Evolutionary conservation across 129 eudicot genomes (phyloP).

Genomic region (Tagetes patula): DNA sequence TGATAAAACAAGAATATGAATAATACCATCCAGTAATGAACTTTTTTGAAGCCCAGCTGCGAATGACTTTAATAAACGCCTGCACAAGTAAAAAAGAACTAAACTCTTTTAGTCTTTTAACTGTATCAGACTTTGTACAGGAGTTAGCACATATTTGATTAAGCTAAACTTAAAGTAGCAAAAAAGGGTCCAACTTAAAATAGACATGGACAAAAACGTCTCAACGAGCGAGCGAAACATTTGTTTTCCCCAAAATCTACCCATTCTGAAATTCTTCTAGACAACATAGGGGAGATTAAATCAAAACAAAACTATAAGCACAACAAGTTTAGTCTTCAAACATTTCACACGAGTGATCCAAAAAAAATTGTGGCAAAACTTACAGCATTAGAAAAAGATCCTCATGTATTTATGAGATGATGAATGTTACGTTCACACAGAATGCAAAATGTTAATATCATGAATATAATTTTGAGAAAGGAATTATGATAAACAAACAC

Average conservation of each 20-base stretch:
- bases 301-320: not conserved
- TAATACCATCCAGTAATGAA: slow-evolving; percentile 78
- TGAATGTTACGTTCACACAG: slow-evolving; percentile 15
- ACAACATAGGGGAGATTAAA: not conserved
- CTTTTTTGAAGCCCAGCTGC: slow-evolving; percentile 82
- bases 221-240: too few species aligned
- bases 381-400: not conserved
- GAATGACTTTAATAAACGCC: slow-evolving; percentile 62
- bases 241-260: too few species aligned
- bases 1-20: slow-evolving; percentile 33
- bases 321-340: slow-evolving; percentile 4
- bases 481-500: not conserved
- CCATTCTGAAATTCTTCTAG: too few species aligned
- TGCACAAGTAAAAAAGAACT: slow-evolving; percentile 33
- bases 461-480: not conserved
- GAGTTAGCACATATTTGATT: too few species aligned
- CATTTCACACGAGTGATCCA: not conserved
- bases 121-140: too few species aligned
- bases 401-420: slow-evolving; percentile 2
- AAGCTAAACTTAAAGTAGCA: too few species aligned
- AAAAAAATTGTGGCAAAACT: not conserved
- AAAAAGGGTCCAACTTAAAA: too few species aligned
- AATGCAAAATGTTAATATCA: slow-evolving; percentile 6
- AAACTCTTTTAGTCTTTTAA: not conserved
- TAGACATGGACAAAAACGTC: too few species aligned